phyloP scores from a whole-genome alignment of 176 grass and related monocot species.

The Elymus sibiricus region DNA sequence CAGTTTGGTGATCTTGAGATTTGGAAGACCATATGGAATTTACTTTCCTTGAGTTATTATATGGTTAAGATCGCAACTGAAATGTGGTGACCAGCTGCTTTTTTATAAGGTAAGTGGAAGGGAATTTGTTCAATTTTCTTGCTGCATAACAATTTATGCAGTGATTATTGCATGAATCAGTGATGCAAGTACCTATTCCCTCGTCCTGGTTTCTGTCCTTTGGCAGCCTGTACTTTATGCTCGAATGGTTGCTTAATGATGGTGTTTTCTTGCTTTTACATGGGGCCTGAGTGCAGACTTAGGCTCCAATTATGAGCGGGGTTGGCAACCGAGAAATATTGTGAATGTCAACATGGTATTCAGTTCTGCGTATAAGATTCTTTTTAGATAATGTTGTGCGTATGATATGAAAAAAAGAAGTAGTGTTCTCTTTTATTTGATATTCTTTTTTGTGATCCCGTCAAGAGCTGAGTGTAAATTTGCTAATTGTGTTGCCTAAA shows the following conservation, averaged over 20 bases:
- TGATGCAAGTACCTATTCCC: not conserved
- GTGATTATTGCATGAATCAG: not conserved
- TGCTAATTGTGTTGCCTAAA: not conserved
- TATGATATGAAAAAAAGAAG: not conserved
- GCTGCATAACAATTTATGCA: not conserved
- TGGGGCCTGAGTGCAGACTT: not conserved
- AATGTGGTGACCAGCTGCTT: not conserved
- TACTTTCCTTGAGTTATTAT: not conserved
- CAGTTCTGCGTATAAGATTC: not conserved
- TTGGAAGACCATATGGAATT: not conserved
- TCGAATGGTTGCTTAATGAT: conserved; percentile 8
- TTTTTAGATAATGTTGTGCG: not conserved
- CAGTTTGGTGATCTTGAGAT: not conserved
- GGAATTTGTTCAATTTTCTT: not conserved
- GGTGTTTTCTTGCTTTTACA: not conserved
- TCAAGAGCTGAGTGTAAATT: not conserved
- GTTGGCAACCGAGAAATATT: not conserved
- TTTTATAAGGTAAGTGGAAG: not conserved
- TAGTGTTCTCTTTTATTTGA: not conserved
- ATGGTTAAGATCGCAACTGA: not conserved
- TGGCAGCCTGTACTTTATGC: not conserved
- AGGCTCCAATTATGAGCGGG: not conserved
- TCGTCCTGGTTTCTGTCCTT: not conserved
- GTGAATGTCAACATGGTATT: not conserved
- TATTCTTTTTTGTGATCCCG: not conserved